A percentile compares a stretch with the other conserved stretches of the same genome.
Evolutionary conservation across 2,329 filamentous ascomycete genomes (phyloP).

Genomic region (Colletotrichum falcatum): DNA sequence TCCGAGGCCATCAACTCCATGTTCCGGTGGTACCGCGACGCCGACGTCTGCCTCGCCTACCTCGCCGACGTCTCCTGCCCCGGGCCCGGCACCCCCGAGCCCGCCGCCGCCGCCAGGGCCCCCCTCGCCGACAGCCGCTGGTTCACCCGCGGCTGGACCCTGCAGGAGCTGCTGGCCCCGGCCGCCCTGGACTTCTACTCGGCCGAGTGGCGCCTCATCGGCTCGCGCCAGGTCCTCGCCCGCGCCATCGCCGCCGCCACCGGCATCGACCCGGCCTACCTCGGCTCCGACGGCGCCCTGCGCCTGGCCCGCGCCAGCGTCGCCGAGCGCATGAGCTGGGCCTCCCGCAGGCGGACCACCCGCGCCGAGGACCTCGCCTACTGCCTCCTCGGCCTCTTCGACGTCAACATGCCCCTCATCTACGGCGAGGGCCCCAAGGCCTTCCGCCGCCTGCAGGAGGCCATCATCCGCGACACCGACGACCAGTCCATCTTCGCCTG

Average conservation of each 20-base stretch:
- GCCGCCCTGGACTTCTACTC: background rate
- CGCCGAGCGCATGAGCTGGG: constrained; percentile 47
- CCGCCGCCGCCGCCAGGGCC: too few species aligned
- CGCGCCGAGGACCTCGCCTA: constrained; percentile 45
- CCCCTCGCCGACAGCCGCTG: background rate
- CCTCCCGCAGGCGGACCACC: constrained; percentile 42
- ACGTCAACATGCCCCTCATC: constrained; percentile 45
- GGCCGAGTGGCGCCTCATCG: background rate
- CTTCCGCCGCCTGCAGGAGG: constrained; percentile 42
- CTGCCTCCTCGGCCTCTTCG: constrained; percentile 46
- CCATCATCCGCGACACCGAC: background rate
- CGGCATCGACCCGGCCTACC: background rate
- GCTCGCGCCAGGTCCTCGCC: background rate
- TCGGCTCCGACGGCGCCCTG: background rate
- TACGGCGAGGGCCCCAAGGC: constrained; percentile 46
- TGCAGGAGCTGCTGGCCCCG: constrained; percentile 16
- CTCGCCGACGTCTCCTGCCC: constrained; percentile 44
- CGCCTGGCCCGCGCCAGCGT: constrained; percentile 40
- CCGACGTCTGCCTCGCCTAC: constrained; percentile 50
- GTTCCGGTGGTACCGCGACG: constrained; percentile 50
- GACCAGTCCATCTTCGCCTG: constrained; percentile 11
- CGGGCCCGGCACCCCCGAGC: background rate
- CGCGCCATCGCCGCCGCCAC: background rate
- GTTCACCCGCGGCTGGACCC: constrained; percentile 27
- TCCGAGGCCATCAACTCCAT: constrained; percentile 48